Percentiles rank a stretch among this genome's conserved stretches.
Conservation (phyloP, 192 early-diverging fungal genomes). For the Fimicolochytrium jonesii region DNA sequence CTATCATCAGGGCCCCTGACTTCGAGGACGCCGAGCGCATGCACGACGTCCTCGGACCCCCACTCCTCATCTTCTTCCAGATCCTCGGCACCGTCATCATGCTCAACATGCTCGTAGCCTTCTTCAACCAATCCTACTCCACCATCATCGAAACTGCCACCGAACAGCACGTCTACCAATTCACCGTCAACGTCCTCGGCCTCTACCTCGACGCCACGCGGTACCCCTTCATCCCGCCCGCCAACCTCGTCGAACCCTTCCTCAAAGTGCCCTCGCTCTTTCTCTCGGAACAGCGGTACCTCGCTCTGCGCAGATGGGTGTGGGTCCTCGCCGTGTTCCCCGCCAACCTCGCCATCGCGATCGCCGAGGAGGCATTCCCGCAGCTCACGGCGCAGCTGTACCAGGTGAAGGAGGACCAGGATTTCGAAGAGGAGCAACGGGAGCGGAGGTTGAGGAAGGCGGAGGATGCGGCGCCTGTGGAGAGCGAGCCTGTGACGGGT, state of each 20-base stretch:
- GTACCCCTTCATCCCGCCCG: constrained; percentile 24
- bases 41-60: constrained; percentile 16
- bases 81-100: constrained; percentile 20
- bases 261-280: neutral
- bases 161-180: constrained; percentile 24
- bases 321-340: constrained; percentile 15
- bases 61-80: constrained; percentile 21
- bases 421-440: constrained; percentile 27
- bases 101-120: constrained; percentile 30
- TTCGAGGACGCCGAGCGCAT: constrained; percentile 18
- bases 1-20: constrained; percentile 6
- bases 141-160: constrained; percentile 15
- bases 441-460: neutral
- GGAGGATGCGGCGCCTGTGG: neutral
- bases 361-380: constrained; percentile 6
- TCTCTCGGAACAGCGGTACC: constrained; percentile 14
- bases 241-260: constrained; percentile 14
- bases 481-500: neutral
- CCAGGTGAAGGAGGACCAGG: constrained; percentile 15
- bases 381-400: constrained; percentile 23
- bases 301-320: neutral
- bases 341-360: constrained; percentile 6
- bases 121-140: constrained; percentile 24
- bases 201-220: constrained; percentile 33
- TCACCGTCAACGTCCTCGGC: constrained; percentile 24